Conservation (phyloP, 768 basidiomycete genomes). For the Nidula microcarpa region DNA sequence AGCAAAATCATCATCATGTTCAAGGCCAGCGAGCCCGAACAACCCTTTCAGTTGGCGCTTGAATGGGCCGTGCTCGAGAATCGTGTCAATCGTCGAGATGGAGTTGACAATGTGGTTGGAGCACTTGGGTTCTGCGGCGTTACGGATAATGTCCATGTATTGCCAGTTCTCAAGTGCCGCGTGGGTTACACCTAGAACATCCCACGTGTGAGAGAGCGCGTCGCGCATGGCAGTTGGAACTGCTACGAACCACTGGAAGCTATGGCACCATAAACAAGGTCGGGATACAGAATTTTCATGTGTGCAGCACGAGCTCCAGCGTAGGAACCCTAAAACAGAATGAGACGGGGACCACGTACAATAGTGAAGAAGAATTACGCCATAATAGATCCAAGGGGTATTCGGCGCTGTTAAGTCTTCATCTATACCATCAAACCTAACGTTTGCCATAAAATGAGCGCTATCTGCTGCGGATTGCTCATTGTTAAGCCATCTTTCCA, state of each 20-base stretch:
- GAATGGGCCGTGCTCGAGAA: conserved; percentile 47
- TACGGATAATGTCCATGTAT: conserved; percentile 82
- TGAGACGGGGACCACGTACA: conserved; percentile 2
- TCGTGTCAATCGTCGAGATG: conserved; percentile 56
- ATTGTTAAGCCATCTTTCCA: conserved; percentile 78
- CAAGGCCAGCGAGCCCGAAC: conserved; percentile 69
- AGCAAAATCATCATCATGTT: conserved; percentile 77
- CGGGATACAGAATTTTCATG: conserved; percentile 83
- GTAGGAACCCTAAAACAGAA: conserved; percentile 67
- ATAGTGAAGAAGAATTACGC: conserved; percentile 43
- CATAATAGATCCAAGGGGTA: conserved; percentile 92
- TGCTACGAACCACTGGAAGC: conserved; percentile 69
- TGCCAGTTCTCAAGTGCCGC: conserved; percentile 81
- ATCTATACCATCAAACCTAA: conserved; percentile 68
- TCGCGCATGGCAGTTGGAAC: not conserved
- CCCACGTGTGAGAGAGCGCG: not conserved
- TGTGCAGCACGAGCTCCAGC: conserved; percentile 93
- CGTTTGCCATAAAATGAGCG: conserved; percentile 83
- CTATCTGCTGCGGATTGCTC: conserved; percentile 88
- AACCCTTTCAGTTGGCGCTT: conserved; percentile 59
- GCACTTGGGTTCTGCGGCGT: conserved; percentile 62
- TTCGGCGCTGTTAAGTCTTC: conserved; percentile 69
- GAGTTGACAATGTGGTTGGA: conserved; percentile 53
- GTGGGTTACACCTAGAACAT: conserved; percentile 70
- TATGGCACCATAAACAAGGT: conserved; percentile 86